Base-by-base conservation (phyloP, 176 grass and related monocot species). In the Pharus latifolius region DNA sequence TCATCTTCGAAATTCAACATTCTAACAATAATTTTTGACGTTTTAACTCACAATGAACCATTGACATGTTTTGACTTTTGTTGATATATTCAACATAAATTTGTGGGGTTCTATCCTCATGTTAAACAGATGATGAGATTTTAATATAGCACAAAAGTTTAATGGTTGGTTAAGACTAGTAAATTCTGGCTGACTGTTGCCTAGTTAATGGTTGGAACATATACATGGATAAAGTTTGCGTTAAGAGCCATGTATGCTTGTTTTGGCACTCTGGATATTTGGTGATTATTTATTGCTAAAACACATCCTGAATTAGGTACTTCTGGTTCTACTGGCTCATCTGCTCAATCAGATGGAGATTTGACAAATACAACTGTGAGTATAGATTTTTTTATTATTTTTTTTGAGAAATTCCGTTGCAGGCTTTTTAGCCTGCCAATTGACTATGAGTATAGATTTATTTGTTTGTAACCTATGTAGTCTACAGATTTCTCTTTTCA, bases 311-410 rank as follows among this genome's bases (percentile, higher is more conserved):
- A 12, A 71, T 6, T 83, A 98, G 94, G 94, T 72, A 76, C 51
- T 79, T 81, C 73, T 85, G 83, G 93, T 20, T 77, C 83, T 56
- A 88, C 76, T 73, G 94, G 89, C 72, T 72, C 66, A 32, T 63
- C 84, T 48, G 60, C 63, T 80, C 78, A 85, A 75, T 81, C 78
- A 18, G 89, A 92, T 61, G 84, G 90, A 74, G 94, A 93, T 85
- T 79, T 79, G 56, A 90, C 84, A 64, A 98, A 98, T 75, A 98
- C 87, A 76, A 98, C 89, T 14, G 89, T 93, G 72, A 93, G 89
- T 56, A 59, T 10, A 72, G 2, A 65, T 81, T 19, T 11, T 69
- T 72, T 57, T 0, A 27, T 49, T n/a, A n/a, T n/a, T n/a, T n/a
- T n/a, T n/a, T n/a, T n/a, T n/a, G n/a, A n/a, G n/a, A n/a, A n/a